Evolutionary conservation across 148 eudicot species (phyloP), one percentile per base, ranked within the genome.

Genomic region (Talinum fruticosum): DNA sequence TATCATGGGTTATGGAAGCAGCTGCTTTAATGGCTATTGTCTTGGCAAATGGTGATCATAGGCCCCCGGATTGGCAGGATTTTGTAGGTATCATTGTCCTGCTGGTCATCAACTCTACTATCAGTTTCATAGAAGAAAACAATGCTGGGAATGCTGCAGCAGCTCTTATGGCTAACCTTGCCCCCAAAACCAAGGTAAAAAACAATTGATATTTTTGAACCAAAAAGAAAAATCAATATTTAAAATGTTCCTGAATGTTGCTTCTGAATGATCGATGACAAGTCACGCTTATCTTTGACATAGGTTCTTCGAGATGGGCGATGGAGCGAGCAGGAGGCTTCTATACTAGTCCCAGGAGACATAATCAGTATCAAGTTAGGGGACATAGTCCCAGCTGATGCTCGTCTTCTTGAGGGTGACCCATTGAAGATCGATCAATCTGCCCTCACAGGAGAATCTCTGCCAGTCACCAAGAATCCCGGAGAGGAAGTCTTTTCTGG

Each of bases 131-230:
- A 36, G 93, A 90, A 86, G 93, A 90, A 78, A 90, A 90, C 85
- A 90, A 90, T 83, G 93, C 93, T 28, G 93, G 93, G 0, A 88
- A 90, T 83, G 93, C 93, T 38, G 93, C 93, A 3, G 93, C 93
- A 2, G 87, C 93, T 0, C 93, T 90, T 78, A 90, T 90, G 93
- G 93, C 93, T 76, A 87, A 89, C 66, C 90, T 90, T 71, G 93
- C 93, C 78, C 93, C 93, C 2, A 90, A 90, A 79, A 86, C 93
- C 36, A 90, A 90, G 83, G 92, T 87, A 85, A 73, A 35, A 6
- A 18, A n/a, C 18, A 28, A 34, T 44, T 1, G 24, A 41, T 41
- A 57, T 10, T 37, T 71, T 37, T 71, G 74, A 57, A 38, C 7
- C 3, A n/a, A n/a, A n/a, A n/a, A n/a, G n/a, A n/a, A 5, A 41